Evolutionary conservation across 169 alveolate species (phyloP).

Genomic region (Cryptosporidium felis): DNA sequence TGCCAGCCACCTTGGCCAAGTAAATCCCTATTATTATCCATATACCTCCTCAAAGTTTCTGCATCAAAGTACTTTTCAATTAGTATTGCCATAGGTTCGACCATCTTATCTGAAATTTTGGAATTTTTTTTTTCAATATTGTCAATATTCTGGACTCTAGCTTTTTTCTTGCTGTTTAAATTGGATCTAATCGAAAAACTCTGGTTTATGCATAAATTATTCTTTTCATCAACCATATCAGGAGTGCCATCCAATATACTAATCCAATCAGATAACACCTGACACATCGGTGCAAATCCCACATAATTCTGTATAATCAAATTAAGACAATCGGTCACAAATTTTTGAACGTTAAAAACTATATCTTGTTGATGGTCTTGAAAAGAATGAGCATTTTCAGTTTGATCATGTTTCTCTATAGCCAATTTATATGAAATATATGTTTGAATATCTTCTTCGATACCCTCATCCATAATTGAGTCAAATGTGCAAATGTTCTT

Average conservation of each 20-base stretch:
- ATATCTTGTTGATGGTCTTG: background rate
- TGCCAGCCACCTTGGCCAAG: conserved; percentile 83
- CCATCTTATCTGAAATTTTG: conserved; percentile 24
- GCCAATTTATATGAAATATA: conserved; percentile 25
- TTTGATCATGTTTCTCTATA: background rate
- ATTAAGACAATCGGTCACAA: conserved; percentile 22
- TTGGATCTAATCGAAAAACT: background rate
- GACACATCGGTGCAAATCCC: conserved; percentile 66
- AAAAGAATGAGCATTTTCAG: background rate
- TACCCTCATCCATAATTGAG: conserved; percentile 56
- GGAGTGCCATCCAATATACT: conserved; percentile 20
- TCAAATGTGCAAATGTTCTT: conserved; percentile 10
- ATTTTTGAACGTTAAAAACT: background rate
- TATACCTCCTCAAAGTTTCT: conserved; percentile 80
- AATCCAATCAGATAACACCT: conserved; percentile 59
- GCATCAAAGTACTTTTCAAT: conserved; percentile 82
- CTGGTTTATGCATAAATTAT: background rate
- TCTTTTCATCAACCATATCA: background rate
- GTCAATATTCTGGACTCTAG: conserved; percentile 7
- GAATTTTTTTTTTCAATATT: background rate
- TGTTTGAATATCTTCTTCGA: conserved; percentile 13
- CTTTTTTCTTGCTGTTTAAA: background rate
- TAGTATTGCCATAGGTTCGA: conserved; percentile 80
- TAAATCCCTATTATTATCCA: conserved; percentile 84
- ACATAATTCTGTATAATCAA: conserved; percentile 21